Percentiles rank a stretch among this genome's conserved stretches.
phyloP scores from a whole-genome alignment of 148 eudicot genomes.

The Diospyros kaki region DNA sequence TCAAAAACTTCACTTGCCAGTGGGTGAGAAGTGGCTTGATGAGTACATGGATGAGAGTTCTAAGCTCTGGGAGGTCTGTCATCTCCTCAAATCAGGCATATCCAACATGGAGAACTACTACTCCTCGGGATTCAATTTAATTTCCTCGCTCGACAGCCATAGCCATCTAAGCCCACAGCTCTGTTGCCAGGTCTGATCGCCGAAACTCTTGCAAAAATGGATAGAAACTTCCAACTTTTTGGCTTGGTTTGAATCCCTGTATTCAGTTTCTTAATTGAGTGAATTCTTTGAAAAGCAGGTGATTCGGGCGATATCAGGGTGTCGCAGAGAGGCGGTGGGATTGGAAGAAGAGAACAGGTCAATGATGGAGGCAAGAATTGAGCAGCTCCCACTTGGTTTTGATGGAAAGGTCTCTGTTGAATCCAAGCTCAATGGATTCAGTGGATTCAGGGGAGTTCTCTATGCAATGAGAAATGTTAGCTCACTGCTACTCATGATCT shows the following conservation, averaged over 20 bases:
- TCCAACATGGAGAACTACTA: conserved; percentile 54
- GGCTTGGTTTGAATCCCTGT: background rate
- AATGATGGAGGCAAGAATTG: conserved; percentile 49
- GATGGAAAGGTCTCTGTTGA: conserved; percentile 49
- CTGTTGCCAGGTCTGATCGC: conserved; percentile 41
- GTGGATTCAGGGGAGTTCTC: conserved; percentile 39
- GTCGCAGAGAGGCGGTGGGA: conserved; percentile 53
- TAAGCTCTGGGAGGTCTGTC: conserved; percentile 64
- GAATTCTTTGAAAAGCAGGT: conserved; percentile 25
- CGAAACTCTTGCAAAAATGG: background rate
- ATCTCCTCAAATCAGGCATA: conserved; percentile 46
- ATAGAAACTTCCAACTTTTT: background rate
- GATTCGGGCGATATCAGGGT: conserved; percentile 45
- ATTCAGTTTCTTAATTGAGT: background rate
- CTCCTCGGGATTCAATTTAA: conserved; percentile 39
- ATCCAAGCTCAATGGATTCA: conserved; percentile 63
- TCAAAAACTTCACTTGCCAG: conserved; percentile 55
- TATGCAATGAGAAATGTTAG: conserved; percentile 46
- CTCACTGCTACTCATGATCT: conserved; percentile 46
- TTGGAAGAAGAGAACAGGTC: conserved; percentile 59
- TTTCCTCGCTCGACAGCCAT: conserved; percentile 40
- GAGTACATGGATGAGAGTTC: conserved; percentile 74
- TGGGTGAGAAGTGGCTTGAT: conserved; percentile 67
- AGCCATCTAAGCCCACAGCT: conserved; percentile 43
- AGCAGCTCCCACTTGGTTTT: conserved; percentile 39